Conservation (phyloP, 139 green algal genomes). For the Tetraselmis striata region DNA sequence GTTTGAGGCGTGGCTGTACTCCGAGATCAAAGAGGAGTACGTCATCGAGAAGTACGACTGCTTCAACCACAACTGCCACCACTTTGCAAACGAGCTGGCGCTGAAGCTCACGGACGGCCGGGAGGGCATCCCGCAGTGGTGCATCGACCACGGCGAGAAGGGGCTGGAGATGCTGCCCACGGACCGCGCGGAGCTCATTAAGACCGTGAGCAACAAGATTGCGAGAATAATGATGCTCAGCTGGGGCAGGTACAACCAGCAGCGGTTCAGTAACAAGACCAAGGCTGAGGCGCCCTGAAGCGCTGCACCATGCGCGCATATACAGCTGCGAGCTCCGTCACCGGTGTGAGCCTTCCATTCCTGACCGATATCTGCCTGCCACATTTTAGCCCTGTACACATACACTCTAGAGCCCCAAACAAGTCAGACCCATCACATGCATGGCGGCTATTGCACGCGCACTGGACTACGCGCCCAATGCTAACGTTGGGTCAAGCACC, state of each 20-base stretch:
- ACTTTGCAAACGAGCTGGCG: slow-evolving; percentile 18
- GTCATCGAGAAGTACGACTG: slow-evolving; percentile 22
- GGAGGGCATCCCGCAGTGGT: slow-evolving; percentile 18
- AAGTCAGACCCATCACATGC: no score
- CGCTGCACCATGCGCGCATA: no score
- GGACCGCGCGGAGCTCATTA: slow-evolving; percentile 10
- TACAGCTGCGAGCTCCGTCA: no score
- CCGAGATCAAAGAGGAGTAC: slow-evolving; percentile 6
- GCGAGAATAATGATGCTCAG: slow-evolving; percentile 22
- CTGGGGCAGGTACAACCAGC: slow-evolving; percentile 14
- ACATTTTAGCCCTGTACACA: no score
- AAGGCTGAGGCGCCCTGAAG: background rate
- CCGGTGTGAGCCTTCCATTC: no score
- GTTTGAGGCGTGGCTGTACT: slow-evolving; percentile 9
- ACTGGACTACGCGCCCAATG: no score
- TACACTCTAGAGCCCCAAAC: no score
- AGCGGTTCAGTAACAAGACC: slow-evolving; percentile 3
- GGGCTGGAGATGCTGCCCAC: slow-evolving; percentile 12
- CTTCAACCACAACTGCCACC: slow-evolving; percentile 25
- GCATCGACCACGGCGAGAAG: slow-evolving; percentile 24
- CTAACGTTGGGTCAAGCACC: no score
- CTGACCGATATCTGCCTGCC: no score
- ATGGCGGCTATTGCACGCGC: no score
- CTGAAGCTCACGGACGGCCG: slow-evolving; percentile 6
- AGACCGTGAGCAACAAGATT: slow-evolving; percentile 16